Base-by-base conservation (phyloP, 345 rosid genomes). In the Capsella bursapastoris region DNA sequence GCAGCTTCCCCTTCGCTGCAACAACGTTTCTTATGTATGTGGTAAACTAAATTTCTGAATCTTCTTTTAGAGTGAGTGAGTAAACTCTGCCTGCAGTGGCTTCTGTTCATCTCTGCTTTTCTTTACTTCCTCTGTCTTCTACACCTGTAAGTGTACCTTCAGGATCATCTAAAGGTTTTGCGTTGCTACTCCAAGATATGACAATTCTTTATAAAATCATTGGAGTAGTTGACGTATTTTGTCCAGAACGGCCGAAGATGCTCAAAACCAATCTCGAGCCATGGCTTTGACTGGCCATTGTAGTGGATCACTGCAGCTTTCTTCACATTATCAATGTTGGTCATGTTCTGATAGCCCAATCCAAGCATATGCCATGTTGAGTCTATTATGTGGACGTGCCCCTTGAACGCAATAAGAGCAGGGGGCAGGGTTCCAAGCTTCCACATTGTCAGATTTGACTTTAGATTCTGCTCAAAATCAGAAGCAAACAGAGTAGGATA, bases 351-450 rank as follows among this genome's bases (percentile, higher is more conserved):
- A 75, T 94, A 94, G 6, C 98, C 98, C 85, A 94, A 81, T 51
- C 98, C 98, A 43, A 94, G 97, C 97, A 91, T 85, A 79, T 94
- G 98, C 98, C 98, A 94, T n/a, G 85, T 82, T 35, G 93, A 89
- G 56, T 94, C 90, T 34, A 94, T 86, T 34, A 92, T 87, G 61
- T 84, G 97, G 65, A 94, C 82, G 41, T 90, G 93, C 52, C 93
- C 97, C 81, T 83, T 88, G 77, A 94, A 94, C 71, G 98, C 98
- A 51, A 94, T 90, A 80, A 94, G 79, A 69, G 98, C 97, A n/a
- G 98, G 98, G 7, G 98, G 98, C 45, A 94, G 84, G 16, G 98
- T 94, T 74, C 98, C 98, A 16, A 94, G 97, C 81, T 90, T 94
- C 98, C 98, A 94, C 90, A 94, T 85, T 22, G 95, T 86, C 78